Base-by-base conservation (phyloP, 2,329 filamentous ascomycete genomes). In the Nigrospora osmanthi region DNA sequence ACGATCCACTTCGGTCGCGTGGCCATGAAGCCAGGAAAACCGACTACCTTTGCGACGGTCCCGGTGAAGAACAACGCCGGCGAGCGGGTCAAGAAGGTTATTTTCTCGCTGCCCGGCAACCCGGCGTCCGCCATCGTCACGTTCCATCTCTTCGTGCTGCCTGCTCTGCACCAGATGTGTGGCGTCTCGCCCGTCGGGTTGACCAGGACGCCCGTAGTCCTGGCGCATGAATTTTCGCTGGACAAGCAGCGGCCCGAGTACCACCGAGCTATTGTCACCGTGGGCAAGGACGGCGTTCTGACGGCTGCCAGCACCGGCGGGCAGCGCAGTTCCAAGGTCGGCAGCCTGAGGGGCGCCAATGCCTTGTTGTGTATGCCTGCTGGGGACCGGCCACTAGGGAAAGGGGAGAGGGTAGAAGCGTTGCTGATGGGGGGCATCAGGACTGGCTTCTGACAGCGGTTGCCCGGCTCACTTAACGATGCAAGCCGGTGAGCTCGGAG, bases 21-120 rank as follows among this genome's bases (percentile, higher is more conserved):
- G 3, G 80, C 85, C 44, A 97, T 98, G 93, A 98, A 98, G 70
- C 93, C 93, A 0, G 93, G 93, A 5, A 98, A 97, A 66, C 93
- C 93, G 2, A 96, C 90, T 0, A 98, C 93, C 0, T 98, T 98
- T 63, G 93, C 93, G 3, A 96, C 89, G 0, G 77, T 97, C 0
- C 83, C 87, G 1, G 71, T 77, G 35, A 83, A 82, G 62, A 71
- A 78, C 47, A 76, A 77, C 49, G 59, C 57, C 2, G 79, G 81
- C 16, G 69, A 77, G 35, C 75, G 81, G 38, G 64, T 80, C 19
- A 69, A 68, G 2, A 89, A 87, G 59, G 75, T 84, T 47, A 80
- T 98, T 52, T 98, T 98, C 67, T 87, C 88, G 0, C 74, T 98
- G 0, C 93, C 93, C 0, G 93, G 93, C 0, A 98, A 98, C 61